Conservation (phyloP, 495 filamentous ascomycete species). For the Penicillium longicatenatum region DNA sequence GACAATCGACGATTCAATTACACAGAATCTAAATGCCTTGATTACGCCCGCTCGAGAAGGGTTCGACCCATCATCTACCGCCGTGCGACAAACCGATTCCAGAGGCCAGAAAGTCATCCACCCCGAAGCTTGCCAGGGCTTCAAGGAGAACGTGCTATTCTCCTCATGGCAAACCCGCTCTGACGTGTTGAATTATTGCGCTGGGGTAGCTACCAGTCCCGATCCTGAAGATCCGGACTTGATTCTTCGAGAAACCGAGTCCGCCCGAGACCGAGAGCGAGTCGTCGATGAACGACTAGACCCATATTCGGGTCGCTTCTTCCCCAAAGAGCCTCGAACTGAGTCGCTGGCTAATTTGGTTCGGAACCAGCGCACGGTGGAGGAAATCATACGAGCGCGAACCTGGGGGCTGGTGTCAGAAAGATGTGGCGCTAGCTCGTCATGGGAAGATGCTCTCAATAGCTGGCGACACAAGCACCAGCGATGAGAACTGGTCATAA, state of each 20-base stretch:
- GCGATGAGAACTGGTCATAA: slow-evolving; percentile 17
- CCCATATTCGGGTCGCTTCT: slow-evolving; percentile 85
- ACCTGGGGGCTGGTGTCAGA: slow-evolving; percentile 84
- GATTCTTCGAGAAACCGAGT: slow-evolving; percentile 68
- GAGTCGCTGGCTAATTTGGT: slow-evolving; percentile 77
- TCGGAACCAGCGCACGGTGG: slow-evolving; percentile 82
- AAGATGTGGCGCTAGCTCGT: slow-evolving; percentile 60
- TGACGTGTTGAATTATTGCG: slow-evolving; percentile 88
- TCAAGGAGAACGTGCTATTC: slow-evolving; percentile 81
- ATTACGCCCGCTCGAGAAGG: slow-evolving; percentile 68
- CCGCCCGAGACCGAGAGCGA: slow-evolving; percentile 67
- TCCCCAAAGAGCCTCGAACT: slow-evolving; percentile 80
- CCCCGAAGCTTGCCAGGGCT: slow-evolving; percentile 60
- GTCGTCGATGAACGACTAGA: slow-evolving; percentile 88
- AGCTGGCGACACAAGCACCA: slow-evolving; percentile 54
- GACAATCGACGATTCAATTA: slow-evolving; percentile 89
- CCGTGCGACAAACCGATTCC: slow-evolving; percentile 53
- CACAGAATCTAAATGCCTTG: slow-evolving; percentile 89
- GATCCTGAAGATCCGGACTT: slow-evolving; percentile 88
- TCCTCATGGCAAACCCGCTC: slow-evolving; percentile 85
- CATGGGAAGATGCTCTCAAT: slow-evolving; percentile 67
- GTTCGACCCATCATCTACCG: slow-evolving; percentile 82
- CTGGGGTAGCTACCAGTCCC: slow-evolving; percentile 80
- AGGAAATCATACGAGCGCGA: slow-evolving; percentile 79
- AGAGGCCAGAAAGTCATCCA: slow-evolving; percentile 52